A percentile compares a stretch with the other conserved stretches of the same genome.
Evolutionary conservation across 192 early-diverging fungal genomes (phyloP).

Genomic region (Polychytrium aggregatum): DNA sequence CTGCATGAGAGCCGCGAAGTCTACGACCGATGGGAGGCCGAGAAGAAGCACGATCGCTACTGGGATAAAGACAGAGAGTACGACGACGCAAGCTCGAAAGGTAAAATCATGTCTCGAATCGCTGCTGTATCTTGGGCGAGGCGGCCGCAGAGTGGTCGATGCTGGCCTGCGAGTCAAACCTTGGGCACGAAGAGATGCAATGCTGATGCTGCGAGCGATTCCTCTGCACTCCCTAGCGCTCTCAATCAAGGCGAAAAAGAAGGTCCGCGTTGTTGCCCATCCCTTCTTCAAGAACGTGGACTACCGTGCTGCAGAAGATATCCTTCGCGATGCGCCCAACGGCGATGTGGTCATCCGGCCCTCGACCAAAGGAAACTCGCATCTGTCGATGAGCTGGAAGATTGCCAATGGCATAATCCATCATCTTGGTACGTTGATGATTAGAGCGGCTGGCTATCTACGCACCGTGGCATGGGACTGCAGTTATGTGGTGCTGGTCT

Average conservation of each 20-base stretch:
- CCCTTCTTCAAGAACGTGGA: slow-evolving; percentile 72
- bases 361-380: slow-evolving; percentile 77
- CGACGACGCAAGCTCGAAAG: slow-evolving; percentile 7
- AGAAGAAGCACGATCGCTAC: slow-evolving; percentile 39
- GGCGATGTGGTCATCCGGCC: slow-evolving; percentile 83
- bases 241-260: no score
- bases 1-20: no score
- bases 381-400: slow-evolving; percentile 90
- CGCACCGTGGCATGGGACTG: no score
- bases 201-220: background rate
- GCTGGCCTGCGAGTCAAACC: no score
- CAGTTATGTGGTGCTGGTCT: no score
- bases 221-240: no score
- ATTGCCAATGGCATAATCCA: slow-evolving; percentile 75
- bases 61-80: slow-evolving; percentile 47
- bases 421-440: slow-evolving; percentile 57
- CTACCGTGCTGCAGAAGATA: slow-evolving; percentile 60
- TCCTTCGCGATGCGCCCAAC: slow-evolving; percentile 47
- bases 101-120: slow-evolving; percentile 3
- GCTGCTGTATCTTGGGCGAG: no score
- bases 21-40: no score
- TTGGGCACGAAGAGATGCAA: no score
- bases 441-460: slow-evolving; percentile 23
- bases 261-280: slow-evolving; percentile 62
- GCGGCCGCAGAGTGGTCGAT: no score